These are phyloP conservation scores for Globisporangium ultimum DNA, from an alignment of 352 stramenopile genomes.

Conservation along the genomic window DNA sequence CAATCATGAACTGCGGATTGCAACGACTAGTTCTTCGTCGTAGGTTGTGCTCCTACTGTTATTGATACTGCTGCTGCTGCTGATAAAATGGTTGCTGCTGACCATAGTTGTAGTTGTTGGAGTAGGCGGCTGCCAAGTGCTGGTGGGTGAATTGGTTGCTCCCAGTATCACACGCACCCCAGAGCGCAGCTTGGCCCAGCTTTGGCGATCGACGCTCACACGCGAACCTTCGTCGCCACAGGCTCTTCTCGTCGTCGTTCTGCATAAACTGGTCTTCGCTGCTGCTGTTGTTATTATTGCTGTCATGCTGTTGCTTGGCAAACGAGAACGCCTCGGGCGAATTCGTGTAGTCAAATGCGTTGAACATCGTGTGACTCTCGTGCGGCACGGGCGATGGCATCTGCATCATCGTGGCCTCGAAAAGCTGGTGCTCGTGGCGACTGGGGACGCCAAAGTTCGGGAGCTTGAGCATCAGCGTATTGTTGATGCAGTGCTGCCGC, in stretches of 20 bases:
- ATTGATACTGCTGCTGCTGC: constrained; percentile 1
- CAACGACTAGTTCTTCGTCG: neutral
- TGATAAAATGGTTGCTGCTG: neutral
- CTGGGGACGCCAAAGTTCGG: constrained; percentile 4
- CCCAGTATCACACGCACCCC: constrained; percentile 16
- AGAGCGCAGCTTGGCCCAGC: constrained; percentile 37
- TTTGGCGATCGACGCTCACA: constrained; percentile 22
- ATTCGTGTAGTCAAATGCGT: constrained; percentile 44
- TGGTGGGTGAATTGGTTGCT: constrained; percentile 26
- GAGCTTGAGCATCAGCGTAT: neutral
- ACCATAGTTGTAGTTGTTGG: constrained; percentile 17
- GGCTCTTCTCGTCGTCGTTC: constrained; percentile 11
- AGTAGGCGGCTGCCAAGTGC: constrained; percentile 15
- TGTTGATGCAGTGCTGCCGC: neutral
- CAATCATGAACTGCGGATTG: neutral
- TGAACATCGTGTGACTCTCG: constrained; percentile 19
- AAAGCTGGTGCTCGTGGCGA: constrained; percentile 16
- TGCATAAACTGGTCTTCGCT: constrained; percentile 4
- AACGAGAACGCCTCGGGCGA: constrained; percentile 36
- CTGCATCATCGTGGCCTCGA: constrained; percentile 15
- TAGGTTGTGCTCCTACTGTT: neutral
- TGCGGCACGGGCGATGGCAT: constrained; percentile 20
- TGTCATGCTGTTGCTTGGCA: constrained; percentile 2
- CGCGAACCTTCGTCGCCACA: constrained; percentile 38
- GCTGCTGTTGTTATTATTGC: constrained; percentile 1